Conservation (phyloP, 768 basidiomycete species). For the Mycena haematopus region DNA sequence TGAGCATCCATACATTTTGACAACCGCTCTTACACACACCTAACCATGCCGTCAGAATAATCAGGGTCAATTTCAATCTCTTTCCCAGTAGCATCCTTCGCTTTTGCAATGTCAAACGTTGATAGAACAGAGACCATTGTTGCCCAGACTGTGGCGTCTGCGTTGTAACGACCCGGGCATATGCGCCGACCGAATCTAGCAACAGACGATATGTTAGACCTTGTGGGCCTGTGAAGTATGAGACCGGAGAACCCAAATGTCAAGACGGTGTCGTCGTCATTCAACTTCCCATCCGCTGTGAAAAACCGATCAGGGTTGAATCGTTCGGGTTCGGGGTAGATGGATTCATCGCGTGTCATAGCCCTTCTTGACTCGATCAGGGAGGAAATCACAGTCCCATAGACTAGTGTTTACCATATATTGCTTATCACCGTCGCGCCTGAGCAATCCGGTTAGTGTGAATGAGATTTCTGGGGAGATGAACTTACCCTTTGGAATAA, state of each 20-base stretch:
- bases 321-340: conserved; percentile 36
- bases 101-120: conserved; percentile 19
- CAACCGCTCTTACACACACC: neutral
- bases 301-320: conserved; percentile 40
- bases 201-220: neutral
- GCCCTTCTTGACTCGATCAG: conserved; percentile 9
- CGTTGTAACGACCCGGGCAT: conserved; percentile 15
- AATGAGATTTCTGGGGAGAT: neutral
- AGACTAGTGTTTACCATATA: conserved; percentile 38
- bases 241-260: conserved; percentile 15
- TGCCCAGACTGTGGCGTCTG: conserved; percentile 13
- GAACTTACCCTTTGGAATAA: conserved; percentile 38
- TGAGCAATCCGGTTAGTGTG: neutral
- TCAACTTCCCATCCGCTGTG: conserved; percentile 26
- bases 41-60: conserved; percentile 13
- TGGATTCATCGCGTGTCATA: conserved; percentile 36
- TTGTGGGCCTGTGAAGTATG: neutral
- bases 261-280: conserved; percentile 9
- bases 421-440: conserved; percentile 39
- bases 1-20: neutral
- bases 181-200: conserved; percentile 22
- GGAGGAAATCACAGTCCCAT: neutral
- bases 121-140: conserved; percentile 15
- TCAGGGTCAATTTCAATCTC: conserved; percentile 40
- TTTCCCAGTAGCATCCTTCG: conserved; percentile 54